These are phyloP conservation scores for Aspergillus affinis DNA, from an alignment of 495 filamentous ascomycete genomes.

Conservation along the genomic window DNA sequence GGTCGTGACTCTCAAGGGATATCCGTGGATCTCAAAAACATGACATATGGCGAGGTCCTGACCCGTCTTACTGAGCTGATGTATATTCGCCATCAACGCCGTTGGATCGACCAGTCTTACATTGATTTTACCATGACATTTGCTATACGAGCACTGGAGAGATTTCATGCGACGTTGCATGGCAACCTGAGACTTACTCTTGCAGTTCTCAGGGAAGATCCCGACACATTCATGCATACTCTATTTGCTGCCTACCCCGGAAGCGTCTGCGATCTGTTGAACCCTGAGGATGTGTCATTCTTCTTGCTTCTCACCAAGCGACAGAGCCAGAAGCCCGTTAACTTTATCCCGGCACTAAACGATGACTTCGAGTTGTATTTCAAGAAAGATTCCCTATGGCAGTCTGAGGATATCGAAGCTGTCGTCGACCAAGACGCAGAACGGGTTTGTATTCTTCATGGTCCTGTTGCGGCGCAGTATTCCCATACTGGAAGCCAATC, in stretches of 20 bases:
- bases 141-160: slow-evolving; percentile 27
- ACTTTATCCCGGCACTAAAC: slow-evolving; percentile 38
- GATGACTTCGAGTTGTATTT: slow-evolving; percentile 45
- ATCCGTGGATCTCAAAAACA: slow-evolving; percentile 34
- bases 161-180: slow-evolving; percentile 7
- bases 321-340: slow-evolving; percentile 35
- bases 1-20: slow-evolving; percentile 24
- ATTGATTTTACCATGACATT: slow-evolving; percentile 28
- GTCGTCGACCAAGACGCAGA: slow-evolving; percentile 37
- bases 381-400: slow-evolving; percentile 48
- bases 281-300: slow-evolving; percentile 33
- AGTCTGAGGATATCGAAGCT: slow-evolving; percentile 42
- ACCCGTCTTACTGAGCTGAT: slow-evolving; percentile 32
- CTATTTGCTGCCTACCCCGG: slow-evolving; percentile 15
- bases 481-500: slow-evolving; percentile 27
- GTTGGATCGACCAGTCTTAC: slow-evolving; percentile 41
- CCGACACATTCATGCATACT: slow-evolving; percentile 11
- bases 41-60: slow-evolving; percentile 41
- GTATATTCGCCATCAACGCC: slow-evolving; percentile 33
- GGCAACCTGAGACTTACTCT: background rate
- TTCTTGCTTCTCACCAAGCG: slow-evolving; percentile 31
- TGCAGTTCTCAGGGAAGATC: slow-evolving; percentile 5
- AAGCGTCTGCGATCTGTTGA: slow-evolving; percentile 18
- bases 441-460: slow-evolving; percentile 42
- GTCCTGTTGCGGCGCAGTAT: slow-evolving; percentile 38